These are phyloP conservation scores for Coemansia sp. DNA, from an alignment of 192 early-diverging fungal genomes.

Conservation along the genomic window DNA sequence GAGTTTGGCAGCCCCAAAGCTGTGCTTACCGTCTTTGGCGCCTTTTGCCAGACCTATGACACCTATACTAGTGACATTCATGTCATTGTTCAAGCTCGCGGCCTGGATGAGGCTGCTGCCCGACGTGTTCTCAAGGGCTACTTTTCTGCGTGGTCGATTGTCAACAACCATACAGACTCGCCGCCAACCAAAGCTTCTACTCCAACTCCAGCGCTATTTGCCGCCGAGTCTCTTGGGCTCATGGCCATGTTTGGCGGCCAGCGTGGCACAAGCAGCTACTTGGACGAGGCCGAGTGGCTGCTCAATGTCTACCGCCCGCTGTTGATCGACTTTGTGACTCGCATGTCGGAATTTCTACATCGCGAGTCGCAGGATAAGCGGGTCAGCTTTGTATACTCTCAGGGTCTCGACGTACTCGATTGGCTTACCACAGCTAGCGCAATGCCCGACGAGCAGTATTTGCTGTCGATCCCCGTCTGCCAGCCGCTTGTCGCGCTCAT, in stretches of 20 bases:
- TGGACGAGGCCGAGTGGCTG: too few species aligned
- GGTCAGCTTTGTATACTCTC: slow-evolving; percentile 57
- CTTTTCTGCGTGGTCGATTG: background rate
- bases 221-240: slow-evolving; percentile 13
- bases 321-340: slow-evolving; percentile 67
- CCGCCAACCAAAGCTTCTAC: too few species aligned
- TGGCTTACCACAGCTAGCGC: slow-evolving; percentile 68
- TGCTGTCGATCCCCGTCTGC: slow-evolving; percentile 37
- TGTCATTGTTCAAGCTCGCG: too few species aligned
- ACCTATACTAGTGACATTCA: too few species aligned
- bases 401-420: slow-evolving; percentile 73
- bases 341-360: slow-evolving; percentile 59
- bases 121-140: slow-evolving; percentile 21
- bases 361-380: slow-evolving; percentile 36
- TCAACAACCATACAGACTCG: too few species aligned
- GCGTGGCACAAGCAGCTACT: too few species aligned
- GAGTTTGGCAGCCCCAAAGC: background rate
- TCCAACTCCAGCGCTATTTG: too few species aligned
- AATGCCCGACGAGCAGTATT: slow-evolving; percentile 36
- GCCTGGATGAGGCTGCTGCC: background rate
- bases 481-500: slow-evolving; percentile 45
- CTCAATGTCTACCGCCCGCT: slow-evolving; percentile 63
- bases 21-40: slow-evolving; percentile 3
- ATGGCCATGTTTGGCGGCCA: too few species aligned
- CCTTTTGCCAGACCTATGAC: too few species aligned